Evolutionary conservation across 2,329 filamentous ascomycete genomes (phyloP).

Genomic region (Emmonsia crescens): DNA sequence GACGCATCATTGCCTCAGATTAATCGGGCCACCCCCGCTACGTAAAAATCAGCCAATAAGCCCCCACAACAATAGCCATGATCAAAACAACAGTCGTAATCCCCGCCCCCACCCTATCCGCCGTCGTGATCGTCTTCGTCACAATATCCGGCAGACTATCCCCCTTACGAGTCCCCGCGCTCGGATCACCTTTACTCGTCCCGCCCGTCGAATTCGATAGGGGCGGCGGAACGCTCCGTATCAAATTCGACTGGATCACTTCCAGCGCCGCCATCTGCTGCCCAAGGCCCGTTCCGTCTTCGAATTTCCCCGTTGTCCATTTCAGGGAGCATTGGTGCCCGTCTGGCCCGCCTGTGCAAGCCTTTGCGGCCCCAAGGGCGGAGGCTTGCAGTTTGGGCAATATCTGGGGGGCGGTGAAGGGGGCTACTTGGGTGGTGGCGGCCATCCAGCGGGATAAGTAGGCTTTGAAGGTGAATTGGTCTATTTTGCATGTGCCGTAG

Average conservation of each 20-base stretch:
- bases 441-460: constrained; percentile 57
- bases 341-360: constrained; percentile 50
- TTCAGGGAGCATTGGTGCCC: constrained; percentile 54
- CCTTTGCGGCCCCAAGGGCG: constrained; percentile 47
- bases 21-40: no score
- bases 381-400: constrained; percentile 49
- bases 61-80: constrained; percentile 17
- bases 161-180: constrained; percentile 21
- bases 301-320: constrained; percentile 47
- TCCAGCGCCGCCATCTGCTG: constrained; percentile 59
- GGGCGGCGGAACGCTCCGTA: constrained; percentile 37
- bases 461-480: constrained; percentile 65
- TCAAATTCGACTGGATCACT: constrained; percentile 51
- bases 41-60: neutral
- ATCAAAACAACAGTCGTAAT: constrained; percentile 28
- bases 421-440: constrained; percentile 51
- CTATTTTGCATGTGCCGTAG: constrained; percentile 50
- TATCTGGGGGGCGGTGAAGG: constrained; percentile 46
- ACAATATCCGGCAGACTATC: constrained; percentile 8
- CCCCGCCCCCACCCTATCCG: constrained; percentile 29
- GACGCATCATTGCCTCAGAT: no score
- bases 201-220: constrained; percentile 49
- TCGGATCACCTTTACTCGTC: constrained; percentile 33
- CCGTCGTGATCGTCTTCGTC: constrained; percentile 21
- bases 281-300: constrained; percentile 52